Evolutionary conservation across 2,329 filamentous ascomycete species (phyloP).

Genomic region (Aspergillus brunneoviolaceus): DNA sequence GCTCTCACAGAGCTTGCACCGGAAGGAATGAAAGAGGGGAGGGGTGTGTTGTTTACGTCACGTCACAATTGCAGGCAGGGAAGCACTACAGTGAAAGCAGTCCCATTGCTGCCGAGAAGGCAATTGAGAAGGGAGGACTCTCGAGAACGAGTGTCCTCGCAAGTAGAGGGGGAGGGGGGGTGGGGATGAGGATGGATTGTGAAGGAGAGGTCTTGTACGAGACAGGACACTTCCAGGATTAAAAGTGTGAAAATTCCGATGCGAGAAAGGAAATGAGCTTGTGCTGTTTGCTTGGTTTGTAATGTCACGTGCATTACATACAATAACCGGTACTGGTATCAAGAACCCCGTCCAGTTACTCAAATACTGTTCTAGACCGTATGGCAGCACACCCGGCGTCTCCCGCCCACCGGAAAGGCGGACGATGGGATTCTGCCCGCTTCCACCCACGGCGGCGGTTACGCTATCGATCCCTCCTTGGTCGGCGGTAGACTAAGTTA

Average conservation of each 20-base stretch:
- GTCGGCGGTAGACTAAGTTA: too few species aligned
- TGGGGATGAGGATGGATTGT: conserved; percentile 7
- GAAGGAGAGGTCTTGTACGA: background rate
- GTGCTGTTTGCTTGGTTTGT: conserved; percentile 23
- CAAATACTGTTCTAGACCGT: background rate
- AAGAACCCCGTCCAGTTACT: rapidly evolving
- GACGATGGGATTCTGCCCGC: conserved; percentile 40
- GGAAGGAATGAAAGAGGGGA: background rate
- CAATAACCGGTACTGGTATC: background rate
- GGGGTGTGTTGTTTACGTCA: conserved; percentile 22
- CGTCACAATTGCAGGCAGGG: conserved; percentile 30
- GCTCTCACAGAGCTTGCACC: conserved; percentile 20
- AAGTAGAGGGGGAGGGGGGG: conserved; percentile 6
- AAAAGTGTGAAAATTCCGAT: conserved; percentile 33
- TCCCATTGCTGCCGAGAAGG: conserved; percentile 38
- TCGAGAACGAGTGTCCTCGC: conserved; percentile 26
- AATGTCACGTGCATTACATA: conserved; percentile 19
- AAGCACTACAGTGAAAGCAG: conserved; percentile 29
- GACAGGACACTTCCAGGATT: conserved; percentile 8
- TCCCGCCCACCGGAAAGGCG: conserved; percentile 11
- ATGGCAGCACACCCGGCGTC: background rate
- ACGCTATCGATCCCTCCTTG: conserved; percentile 6
- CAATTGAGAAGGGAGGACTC: conserved; percentile 25
- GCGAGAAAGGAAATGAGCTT: conserved; percentile 24
- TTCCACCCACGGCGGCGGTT: conserved; percentile 26